Evolutionary conservation across 768 basidiomycete species (phyloP).

Genomic region (Pulveroboletus sp.): DNA sequence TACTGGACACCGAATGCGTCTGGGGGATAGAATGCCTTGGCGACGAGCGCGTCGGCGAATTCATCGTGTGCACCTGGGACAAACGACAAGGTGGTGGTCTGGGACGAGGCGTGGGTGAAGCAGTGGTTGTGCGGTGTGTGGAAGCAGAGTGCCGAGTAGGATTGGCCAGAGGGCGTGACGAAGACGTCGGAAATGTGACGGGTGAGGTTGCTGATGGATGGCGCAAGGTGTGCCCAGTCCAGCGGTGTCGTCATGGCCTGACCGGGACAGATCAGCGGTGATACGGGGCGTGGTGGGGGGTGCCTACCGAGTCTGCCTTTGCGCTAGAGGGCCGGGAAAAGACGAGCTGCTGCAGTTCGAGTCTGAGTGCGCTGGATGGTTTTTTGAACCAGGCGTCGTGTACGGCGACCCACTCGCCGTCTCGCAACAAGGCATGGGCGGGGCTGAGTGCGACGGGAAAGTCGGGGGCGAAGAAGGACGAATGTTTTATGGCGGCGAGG

Average conservation of each 20-base stretch:
- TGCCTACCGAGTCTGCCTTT: slow-evolving; percentile 35
- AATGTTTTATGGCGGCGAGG: slow-evolving; percentile 86
- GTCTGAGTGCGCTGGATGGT: slow-evolving; percentile 29
- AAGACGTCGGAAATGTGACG: slow-evolving; percentile 43
- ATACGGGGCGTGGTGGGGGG: background rate
- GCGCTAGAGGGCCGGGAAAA: slow-evolving; percentile 47
- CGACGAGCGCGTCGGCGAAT: slow-evolving; percentile 42
- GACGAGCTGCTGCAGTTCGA: slow-evolving; percentile 77
- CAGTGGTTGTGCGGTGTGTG: slow-evolving; percentile 31
- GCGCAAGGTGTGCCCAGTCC: slow-evolving; percentile 40
- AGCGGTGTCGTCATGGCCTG: slow-evolving; percentile 31
- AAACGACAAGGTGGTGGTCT: slow-evolving; percentile 52
- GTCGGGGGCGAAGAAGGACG: slow-evolving; percentile 67
- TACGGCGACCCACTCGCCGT: slow-evolving; percentile 63
- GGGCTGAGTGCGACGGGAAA: slow-evolving; percentile 49
- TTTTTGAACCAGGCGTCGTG: slow-evolving; percentile 51
- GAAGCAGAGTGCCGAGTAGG: slow-evolving; percentile 56
- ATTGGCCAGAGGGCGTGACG: slow-evolving; percentile 40
- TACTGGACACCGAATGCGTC: slow-evolving; percentile 47
- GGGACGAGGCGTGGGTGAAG: slow-evolving; percentile 38
- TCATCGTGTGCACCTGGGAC: slow-evolving; percentile 47
- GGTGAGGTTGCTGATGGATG: slow-evolving; percentile 48
- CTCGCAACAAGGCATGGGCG: slow-evolving; percentile 50
- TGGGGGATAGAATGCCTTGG: slow-evolving; percentile 24
- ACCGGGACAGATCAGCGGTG: slow-evolving; percentile 2